Evolutionary conservation across 345 rosid species (phyloP).

Genomic region (Citrus reticulata): DNA sequence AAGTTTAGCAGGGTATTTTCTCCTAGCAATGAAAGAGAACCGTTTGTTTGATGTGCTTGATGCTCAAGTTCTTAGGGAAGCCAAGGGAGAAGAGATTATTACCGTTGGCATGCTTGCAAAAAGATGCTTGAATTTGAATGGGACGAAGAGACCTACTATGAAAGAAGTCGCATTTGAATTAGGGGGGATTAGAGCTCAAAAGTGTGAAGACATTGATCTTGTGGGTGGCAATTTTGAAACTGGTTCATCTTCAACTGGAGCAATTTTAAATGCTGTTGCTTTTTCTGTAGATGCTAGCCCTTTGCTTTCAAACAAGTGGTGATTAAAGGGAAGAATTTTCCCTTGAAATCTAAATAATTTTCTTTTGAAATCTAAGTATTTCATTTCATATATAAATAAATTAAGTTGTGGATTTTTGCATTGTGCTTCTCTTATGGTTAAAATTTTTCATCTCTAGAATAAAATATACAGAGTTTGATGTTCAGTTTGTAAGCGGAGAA

Average conservation of each 20-base stretch:
- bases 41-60: conserved; percentile 6
- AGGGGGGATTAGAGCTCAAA: conserved; percentile 4
- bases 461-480: too few relatives aligned
- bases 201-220: neutral
- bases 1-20: conserved; percentile 1
- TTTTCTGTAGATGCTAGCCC: neutral
- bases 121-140: neutral
- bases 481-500: too few relatives aligned
- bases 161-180: conserved; percentile 14
- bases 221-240: neutral
- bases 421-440: too few relatives aligned
- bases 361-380: too few relatives aligned
- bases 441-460: too few relatives aligned
- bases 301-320: too few relatives aligned
- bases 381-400: too few relatives aligned
- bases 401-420: too few relatives aligned
- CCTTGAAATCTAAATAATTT: too few relatives aligned
- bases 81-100: neutral
- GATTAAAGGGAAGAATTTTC: too few relatives aligned
- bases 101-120: conserved; percentile 3
- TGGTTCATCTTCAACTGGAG: neutral
- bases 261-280: neutral
- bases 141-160: neutral
- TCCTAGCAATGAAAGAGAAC: conserved; percentile 5
- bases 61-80: conserved; percentile 3